Evolutionary conservation across 768 basidiomycete species (phyloP), one percentile per base, ranked within the genome.

Genomic region (Lentinula raphanica): DNA sequence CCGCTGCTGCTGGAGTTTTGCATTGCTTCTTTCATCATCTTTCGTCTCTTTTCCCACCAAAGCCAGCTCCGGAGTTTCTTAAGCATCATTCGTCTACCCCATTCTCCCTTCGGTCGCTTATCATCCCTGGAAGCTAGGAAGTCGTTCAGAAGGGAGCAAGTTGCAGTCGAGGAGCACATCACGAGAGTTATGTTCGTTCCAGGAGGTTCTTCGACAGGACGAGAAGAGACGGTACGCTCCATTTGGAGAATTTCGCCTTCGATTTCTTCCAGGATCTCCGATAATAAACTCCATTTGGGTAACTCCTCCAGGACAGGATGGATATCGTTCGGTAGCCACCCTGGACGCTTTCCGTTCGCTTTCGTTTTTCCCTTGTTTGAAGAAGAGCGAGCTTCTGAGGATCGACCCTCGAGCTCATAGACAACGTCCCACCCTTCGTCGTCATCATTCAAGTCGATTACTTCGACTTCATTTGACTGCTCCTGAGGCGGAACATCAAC

Each of bases 231-330:
- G 28, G 71, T 57, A 8, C 77, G 75, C 61, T 87, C 82, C 60
- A 83, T 80, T 42, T 84, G 76, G 58, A 90, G 75, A 29, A 90
- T 87, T 62, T 94, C 92, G 59, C 85, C 85, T 69, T 98, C 97
- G 2, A 94, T 88, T 72, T 99, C 97, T 51, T 92, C 79, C 44
- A 99, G 69, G 0, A 95, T 81, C n/a, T 93, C 90, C 0, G 86
- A 80, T 12, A 99, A 73, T 7, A 95, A 68, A 57, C 80, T 80
- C 96, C 97, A 98, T 69, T 99, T 99, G 0, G 95, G 95, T 44
- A 91, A 80, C 66, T 98, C 97, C 71, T 98, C 97, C 23, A 98
- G 76, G 0, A 94, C 83, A 0, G 93, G 91, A 45, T 92, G 85
- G 69, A 95, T 85, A 1, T 85, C 86, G 9, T 82, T 76, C 0